Base-by-base conservation (phyloP, 805 yeast genomes). In the Scheffersomyces ergatensis region DNA sequence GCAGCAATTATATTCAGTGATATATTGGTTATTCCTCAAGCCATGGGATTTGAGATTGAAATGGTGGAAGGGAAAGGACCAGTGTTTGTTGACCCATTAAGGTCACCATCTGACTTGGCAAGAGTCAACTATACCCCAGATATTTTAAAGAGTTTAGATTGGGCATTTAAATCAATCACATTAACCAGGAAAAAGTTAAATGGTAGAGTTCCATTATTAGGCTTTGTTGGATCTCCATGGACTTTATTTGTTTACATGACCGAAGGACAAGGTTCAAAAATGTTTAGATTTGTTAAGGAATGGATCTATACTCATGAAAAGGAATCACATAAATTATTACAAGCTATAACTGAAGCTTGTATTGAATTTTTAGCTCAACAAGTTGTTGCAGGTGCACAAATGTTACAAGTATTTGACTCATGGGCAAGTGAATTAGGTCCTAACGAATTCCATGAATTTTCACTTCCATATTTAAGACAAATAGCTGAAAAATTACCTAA, bases 181-280 rank as follows among this genome's bases (percentile, higher is more conserved):
- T 65, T 87, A 48, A 93, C 99, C n/a, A 78, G 99, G 63, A 73
- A 73, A 48, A 88, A 86, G 56, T 76, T 93, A 45, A 67, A 82
- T 32, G 99, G 99, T 37, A 78, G 95, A 55, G 97, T 90, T 11
- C 99, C 99, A 21, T 70, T 93, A 46, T 74, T 93, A 38, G 99
- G 99, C 3, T 93, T 93, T 66, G 86, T 89, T 51, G 99, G 99
- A 40, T 97, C 96, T 7, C 99, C 99, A 42, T 93, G 97, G 97
- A 93, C 99, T 11, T 69, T 93, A 45, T 74, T 93, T 70, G 96
- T 90, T 27, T 93, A 93, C 68, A 93, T 93, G 97, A 82, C 89
- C 45, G 99, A 93, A 66, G 99, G 99, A 38, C 96, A 95, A 50
- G 96, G 97, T 14, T 83, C 97, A 5, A 86, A 86, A 58, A 74